Percentiles rank a stretch among this genome's conserved stretches.
phyloP scores from a whole-genome alignment of 2,329 filamentous ascomycete genomes.

The Talaromyces atroroseus region DNA sequence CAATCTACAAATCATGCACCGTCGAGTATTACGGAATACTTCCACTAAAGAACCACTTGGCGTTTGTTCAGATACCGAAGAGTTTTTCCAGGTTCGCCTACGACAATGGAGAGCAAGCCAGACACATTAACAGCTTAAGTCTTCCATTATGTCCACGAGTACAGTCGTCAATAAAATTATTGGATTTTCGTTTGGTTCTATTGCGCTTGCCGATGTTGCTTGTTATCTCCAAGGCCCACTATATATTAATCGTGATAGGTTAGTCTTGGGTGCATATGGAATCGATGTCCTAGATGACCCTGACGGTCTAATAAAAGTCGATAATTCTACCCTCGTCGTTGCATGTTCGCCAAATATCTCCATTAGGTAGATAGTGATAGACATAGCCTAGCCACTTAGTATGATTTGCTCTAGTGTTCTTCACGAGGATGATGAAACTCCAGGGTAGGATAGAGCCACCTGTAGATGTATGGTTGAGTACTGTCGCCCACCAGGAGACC shows the following conservation, averaged over 20 bases:
- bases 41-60: slow-evolving; percentile 5
- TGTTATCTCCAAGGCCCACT: slow-evolving; percentile 22
- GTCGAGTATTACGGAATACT: slow-evolving; percentile 3
- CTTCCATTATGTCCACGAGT: not conserved
- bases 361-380: slow-evolving; percentile 34
- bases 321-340: slow-evolving; percentile 30
- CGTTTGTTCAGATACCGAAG: not conserved
- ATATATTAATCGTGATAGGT: slow-evolving; percentile 16
- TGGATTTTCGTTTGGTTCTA: slow-evolving; percentile 9
- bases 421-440: not conserved
- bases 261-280: slow-evolving; percentile 13
- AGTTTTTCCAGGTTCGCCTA: slow-evolving; percentile 4
- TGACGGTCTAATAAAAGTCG: slow-evolving; percentile 30
- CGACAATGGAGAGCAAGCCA: slow-evolving; percentile 3
- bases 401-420: slow-evolving; percentile 19
- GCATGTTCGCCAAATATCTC: slow-evolving; percentile 27
- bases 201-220: not conserved
- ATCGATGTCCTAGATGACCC: slow-evolving; percentile 24
- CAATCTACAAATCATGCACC: slow-evolving; percentile 4
- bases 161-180: slow-evolving; percentile 2
- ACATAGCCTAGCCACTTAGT: slow-evolving; percentile 28
- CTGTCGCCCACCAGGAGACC: not conserved
- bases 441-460: not conserved
- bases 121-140: slow-evolving; percentile 4
- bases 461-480: not conserved